A percentile compares a stretch with the other conserved stretches of the same genome.
phyloP scores from a whole-genome alignment of 2,329 filamentous ascomycete species.

The Alternaria infectoria region DNA sequence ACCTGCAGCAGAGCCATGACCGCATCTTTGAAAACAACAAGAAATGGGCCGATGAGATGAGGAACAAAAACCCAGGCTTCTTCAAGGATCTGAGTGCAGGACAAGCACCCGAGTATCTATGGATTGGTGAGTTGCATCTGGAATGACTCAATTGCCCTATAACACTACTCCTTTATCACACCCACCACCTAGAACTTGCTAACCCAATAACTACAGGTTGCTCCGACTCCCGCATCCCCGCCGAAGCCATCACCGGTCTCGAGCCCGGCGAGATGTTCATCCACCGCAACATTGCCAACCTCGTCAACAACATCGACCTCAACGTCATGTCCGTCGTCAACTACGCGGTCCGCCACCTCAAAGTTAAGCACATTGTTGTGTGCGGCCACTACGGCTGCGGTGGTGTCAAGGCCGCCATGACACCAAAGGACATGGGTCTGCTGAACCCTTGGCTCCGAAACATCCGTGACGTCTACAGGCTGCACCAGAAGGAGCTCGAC shows the following conservation, averaged over 20 bases:
- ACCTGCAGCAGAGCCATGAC: conserved; percentile 69
- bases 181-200: background rate
- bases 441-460: conserved; percentile 77
- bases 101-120: conserved; percentile 72
- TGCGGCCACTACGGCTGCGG: conserved; percentile 74
- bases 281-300: conserved; percentile 46
- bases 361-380: conserved; percentile 72
- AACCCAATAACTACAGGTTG: conserved; percentile 34
- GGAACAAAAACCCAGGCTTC: conserved; percentile 66
- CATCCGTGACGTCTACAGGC: conserved; percentile 75
- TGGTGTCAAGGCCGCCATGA: conserved; percentile 68
- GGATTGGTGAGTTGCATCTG: conserved; percentile 43
- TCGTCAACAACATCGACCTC: conserved; percentile 50
- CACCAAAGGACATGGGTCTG: conserved; percentile 71
- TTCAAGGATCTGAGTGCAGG: conserved; percentile 69
- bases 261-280: conserved; percentile 44
- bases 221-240: conserved; percentile 50
- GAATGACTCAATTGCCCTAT: background rate
- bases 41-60: conserved; percentile 68
- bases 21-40: conserved; percentile 73
- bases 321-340: conserved; percentile 51
- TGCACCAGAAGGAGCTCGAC: conserved; percentile 74
- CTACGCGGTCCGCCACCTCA: conserved; percentile 49
- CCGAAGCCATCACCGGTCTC: conserved; percentile 50
- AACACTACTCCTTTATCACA: background rate